phyloP scores from a whole-genome alignment of 345 rosid species.

The Lumnitzera littorea region DNA sequence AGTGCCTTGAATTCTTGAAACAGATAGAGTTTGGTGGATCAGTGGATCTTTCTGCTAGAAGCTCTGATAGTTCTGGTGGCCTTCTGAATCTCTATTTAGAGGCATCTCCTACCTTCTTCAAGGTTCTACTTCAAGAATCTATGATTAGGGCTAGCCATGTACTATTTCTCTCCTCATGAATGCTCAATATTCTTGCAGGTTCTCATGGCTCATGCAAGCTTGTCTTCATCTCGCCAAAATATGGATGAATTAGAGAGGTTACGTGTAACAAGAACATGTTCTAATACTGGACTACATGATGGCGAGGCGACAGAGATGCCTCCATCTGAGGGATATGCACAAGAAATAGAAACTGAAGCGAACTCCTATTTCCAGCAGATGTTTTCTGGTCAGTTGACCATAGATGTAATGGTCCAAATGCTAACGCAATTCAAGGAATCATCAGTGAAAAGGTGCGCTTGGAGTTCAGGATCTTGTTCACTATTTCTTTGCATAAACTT shows the following conservation, averaged over 20 bases:
- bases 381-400: slow-evolving; percentile 79
- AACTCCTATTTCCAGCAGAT: slow-evolving; percentile 92
- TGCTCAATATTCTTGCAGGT: slow-evolving; percentile 29
- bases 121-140: slow-evolving; percentile 34
- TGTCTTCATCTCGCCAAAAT: slow-evolving; percentile 41
- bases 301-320: slow-evolving; percentile 61
- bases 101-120: slow-evolving; percentile 48
- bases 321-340: slow-evolving; percentile 56
- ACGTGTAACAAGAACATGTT: slow-evolving; percentile 38
- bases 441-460: slow-evolving; percentile 49
- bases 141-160: neutral
- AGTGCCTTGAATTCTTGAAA: slow-evolving; percentile 76
- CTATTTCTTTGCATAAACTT: neutral
- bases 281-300: slow-evolving; percentile 62
- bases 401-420: slow-evolving; percentile 93
- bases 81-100: slow-evolving; percentile 52
- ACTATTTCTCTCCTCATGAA: neutral
- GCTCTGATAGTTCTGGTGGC: slow-evolving; percentile 51
- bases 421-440: slow-evolving; percentile 91
- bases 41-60: slow-evolving; percentile 49
- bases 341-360: slow-evolving; percentile 88
- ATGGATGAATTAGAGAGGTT: slow-evolving; percentile 69
- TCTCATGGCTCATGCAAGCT: slow-evolving; percentile 48
- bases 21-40: slow-evolving; percentile 62
- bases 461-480: neutral